Conservation (phyloP, 805 yeast species). For the Limtongia smithiae region DNA sequence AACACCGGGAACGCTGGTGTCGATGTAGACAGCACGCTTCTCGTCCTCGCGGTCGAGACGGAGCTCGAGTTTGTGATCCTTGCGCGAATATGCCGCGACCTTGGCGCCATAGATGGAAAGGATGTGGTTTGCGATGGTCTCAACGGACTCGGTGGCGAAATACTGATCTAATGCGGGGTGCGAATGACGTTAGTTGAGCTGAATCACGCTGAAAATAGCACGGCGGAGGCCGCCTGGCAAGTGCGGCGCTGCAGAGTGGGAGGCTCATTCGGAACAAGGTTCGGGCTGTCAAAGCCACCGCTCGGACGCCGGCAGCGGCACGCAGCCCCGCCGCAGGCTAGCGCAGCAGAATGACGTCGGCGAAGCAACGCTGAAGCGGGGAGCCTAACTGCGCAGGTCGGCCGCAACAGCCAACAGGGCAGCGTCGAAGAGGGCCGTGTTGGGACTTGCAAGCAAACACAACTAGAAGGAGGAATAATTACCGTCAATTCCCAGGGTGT, state of each 20-base stretch:
- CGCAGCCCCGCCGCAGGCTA: not conserved
- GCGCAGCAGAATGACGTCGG: slow-evolving; percentile 1
- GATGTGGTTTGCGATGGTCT: slow-evolving; percentile 76
- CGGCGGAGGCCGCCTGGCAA: not conserved
- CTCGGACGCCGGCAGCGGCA: too few species aligned
- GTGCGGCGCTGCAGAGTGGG: too few species aligned
- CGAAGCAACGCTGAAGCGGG: too few species aligned
- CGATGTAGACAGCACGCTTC: slow-evolving; percentile 89
- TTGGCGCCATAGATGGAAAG: slow-evolving; percentile 90
- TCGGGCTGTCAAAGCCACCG: too few species aligned
- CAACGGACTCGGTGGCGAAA: slow-evolving; percentile 80
- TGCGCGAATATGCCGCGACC: slow-evolving; percentile 77
- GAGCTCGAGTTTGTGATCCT: slow-evolving; percentile 55
- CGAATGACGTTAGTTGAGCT: not conserved
- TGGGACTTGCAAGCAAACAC: not conserved
- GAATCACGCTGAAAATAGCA: not conserved
- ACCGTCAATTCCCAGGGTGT: slow-evolving; percentile 79
- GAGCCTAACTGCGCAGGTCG: too few species aligned
- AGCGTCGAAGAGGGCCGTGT: not conserved
- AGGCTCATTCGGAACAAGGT: too few species aligned
- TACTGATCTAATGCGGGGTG: slow-evolving; percentile 50
- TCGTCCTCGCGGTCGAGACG: slow-evolving; percentile 75
- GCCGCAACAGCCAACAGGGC: not conserved
- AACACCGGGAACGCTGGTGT: slow-evolving; percentile 52
- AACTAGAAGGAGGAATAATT: not conserved